These are phyloP conservation scores for Castanopsis chinensis DNA, from an alignment of 306 rosid genomes.

Conservation along the genomic window DNA sequence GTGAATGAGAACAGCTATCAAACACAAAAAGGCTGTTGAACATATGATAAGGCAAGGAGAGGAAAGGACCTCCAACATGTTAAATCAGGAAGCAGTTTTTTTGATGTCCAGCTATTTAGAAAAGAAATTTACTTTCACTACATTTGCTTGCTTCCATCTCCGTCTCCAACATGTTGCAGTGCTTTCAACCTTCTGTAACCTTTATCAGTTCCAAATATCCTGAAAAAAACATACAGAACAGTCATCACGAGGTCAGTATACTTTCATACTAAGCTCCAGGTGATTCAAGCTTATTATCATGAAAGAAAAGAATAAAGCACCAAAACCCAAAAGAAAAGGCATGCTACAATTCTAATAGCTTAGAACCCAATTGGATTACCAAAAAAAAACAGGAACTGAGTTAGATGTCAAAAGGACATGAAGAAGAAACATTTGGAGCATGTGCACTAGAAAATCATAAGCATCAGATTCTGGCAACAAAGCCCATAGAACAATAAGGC, in stretches of 20 bases:
- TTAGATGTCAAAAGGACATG: not conserved
- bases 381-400: not conserved
- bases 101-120: slow-evolving; percentile 27
- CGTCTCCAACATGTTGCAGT: slow-evolving; percentile 36
- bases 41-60: slow-evolving; percentile 15
- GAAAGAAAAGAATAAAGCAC: not conserved
- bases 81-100: slow-evolving; percentile 27
- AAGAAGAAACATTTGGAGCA: not conserved
- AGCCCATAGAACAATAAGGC: not conserved
- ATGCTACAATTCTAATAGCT: not conserved
- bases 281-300: not conserved
- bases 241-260: not conserved
- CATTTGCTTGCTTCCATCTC: slow-evolving; percentile 44
- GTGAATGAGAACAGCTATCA: slow-evolving; percentile 23
- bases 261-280: not conserved
- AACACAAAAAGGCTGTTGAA: slow-evolving; percentile 32
- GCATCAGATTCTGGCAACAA: not conserved
- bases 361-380: not conserved
- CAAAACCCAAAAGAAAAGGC: not conserved
- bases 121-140: slow-evolving; percentile 14
- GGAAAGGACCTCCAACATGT: slow-evolving; percentile 28
- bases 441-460: not conserved
- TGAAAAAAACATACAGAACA: slow-evolving; percentile 9
- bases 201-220: slow-evolving; percentile 57
- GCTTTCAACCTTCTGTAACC: slow-evolving; percentile 52